phyloP scores from a whole-genome alignment of 1,139 yeast species.

The Schizosaccharomyces versatilis region DNA sequence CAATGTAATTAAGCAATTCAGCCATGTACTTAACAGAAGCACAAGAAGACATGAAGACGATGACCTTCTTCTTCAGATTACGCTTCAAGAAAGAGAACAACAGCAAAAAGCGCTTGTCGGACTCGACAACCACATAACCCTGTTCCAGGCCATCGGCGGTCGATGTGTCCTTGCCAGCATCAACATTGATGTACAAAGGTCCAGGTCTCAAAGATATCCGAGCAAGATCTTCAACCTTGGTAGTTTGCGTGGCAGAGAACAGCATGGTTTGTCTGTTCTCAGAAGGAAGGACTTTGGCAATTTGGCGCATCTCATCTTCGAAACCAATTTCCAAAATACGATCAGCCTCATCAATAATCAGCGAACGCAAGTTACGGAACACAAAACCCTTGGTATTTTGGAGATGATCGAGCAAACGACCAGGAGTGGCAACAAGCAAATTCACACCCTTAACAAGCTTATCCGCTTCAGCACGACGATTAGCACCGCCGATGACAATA shows the following conservation, averaged over 20 bases:
- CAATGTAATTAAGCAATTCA: conserved; percentile 82
- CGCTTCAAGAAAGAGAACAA: conserved; percentile 82
- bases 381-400: conserved; percentile 89
- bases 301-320: conserved; percentile 96
- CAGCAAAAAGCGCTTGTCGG: conserved; percentile 76
- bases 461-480: conserved; percentile 91
- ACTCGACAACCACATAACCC: conserved; percentile 92
- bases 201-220: conserved; percentile 88
- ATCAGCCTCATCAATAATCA: conserved; percentile 77
- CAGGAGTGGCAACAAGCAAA: conserved; percentile 87
- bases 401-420: conserved; percentile 82
- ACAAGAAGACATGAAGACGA: conserved; percentile 88
- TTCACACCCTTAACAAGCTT: conserved; percentile 85
- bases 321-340: conserved; percentile 91
- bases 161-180: conserved; percentile 40
- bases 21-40: conserved; percentile 92
- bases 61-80: conserved; percentile 63
- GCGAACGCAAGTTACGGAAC: conserved; percentile 79
- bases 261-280: conserved; percentile 92
- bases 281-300: conserved; percentile 76
- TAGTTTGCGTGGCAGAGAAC: conserved; percentile 94
- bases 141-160: conserved; percentile 95
- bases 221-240: conserved; percentile 94
- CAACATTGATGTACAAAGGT: conserved; percentile 85
- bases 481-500: conserved; percentile 94